A percentile compares a stretch with the other conserved stretches of the same genome.
phyloP scores from a whole-genome alignment of 164 flowering plant genomes.

The Stephania japonica region DNA sequence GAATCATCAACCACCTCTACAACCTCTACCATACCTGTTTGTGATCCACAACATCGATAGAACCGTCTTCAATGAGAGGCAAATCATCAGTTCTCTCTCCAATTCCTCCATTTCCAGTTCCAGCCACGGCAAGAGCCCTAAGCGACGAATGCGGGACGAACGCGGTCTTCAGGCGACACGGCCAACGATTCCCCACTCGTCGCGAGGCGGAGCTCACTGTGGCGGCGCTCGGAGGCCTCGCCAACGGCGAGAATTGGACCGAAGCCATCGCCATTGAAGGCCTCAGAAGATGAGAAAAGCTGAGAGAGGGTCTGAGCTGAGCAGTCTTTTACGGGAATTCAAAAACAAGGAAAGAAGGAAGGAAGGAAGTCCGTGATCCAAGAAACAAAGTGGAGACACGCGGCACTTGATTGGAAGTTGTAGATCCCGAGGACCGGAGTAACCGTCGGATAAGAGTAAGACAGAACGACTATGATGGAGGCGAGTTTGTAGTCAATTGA shows the following conservation, averaged over 20 bases:
- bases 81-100: constrained; percentile 31
- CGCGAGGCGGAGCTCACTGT: constrained; percentile 24
- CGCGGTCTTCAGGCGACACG: constrained; percentile 48
- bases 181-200: constrained; percentile 31
- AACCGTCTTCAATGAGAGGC: constrained; percentile 37
- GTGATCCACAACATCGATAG: constrained; percentile 40
- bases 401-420: not conserved
- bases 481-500: too few species aligned
- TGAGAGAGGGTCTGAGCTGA: constrained; percentile 2
- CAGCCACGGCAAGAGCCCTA: constrained; percentile 35
- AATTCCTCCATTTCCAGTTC: constrained; percentile 29
- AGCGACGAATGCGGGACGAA: constrained; percentile 41
- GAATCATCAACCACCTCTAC: too few species aligned
- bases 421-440: not conserved
- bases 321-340: not conserved
- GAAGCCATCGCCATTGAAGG: constrained; percentile 1
- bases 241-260: constrained; percentile 35
- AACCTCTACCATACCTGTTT: constrained; percentile 75
- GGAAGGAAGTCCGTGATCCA: too few species aligned
- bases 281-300: too few species aligned
- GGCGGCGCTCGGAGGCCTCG: constrained; percentile 33
- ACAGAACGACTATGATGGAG: too few species aligned
- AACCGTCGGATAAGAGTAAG: too few species aligned
- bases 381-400: not conserved
- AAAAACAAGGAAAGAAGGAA: too few species aligned